Evolutionary conservation across 495 filamentous ascomycete species (phyloP).

Genomic region (Physcia stellaris): DNA sequence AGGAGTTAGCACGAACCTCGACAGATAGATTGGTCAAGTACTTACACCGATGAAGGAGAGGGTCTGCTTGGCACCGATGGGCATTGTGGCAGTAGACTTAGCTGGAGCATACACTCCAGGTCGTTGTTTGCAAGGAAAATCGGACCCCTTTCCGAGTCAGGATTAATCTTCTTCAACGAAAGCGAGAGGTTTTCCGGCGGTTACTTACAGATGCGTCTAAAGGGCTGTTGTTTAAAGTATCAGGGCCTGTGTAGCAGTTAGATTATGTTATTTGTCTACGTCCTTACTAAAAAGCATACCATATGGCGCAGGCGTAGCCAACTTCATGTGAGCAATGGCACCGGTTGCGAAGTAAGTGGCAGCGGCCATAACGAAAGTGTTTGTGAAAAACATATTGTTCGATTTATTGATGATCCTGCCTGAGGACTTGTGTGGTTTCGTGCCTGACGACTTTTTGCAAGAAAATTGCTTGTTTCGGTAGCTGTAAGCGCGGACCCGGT

Average conservation of each 20-base stretch:
- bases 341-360: slow-evolving; percentile 33
- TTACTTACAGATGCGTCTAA: slow-evolving; percentile 43
- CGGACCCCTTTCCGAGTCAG: too few species aligned
- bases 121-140: slow-evolving; percentile 6
- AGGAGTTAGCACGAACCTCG: too few species aligned
- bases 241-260: too few species aligned
- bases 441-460: slow-evolving; percentile 11
- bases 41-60: slow-evolving; percentile 30
- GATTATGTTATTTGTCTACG: too few species aligned
- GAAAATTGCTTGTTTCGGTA: too few species aligned
- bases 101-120: slow-evolving; percentile 2
- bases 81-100: slow-evolving; percentile 10
- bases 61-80: slow-evolving; percentile 17
- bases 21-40: too few species aligned
- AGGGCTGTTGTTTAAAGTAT: slow-evolving; percentile 44
- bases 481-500: too few species aligned
- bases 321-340: slow-evolving; percentile 54
- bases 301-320: slow-evolving; percentile 58
- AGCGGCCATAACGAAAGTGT: slow-evolving; percentile 23
- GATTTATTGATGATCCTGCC: too few species aligned
- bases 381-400: slow-evolving; percentile 10
- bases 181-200: too few species aligned
- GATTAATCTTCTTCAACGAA: too few species aligned
- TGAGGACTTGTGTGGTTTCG: too few species aligned
- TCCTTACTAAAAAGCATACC: too few species aligned